Evolutionary conservation across 2,329 filamentous ascomycete species (phyloP).

Genomic region (Aspergillus puulaauensis): DNA sequence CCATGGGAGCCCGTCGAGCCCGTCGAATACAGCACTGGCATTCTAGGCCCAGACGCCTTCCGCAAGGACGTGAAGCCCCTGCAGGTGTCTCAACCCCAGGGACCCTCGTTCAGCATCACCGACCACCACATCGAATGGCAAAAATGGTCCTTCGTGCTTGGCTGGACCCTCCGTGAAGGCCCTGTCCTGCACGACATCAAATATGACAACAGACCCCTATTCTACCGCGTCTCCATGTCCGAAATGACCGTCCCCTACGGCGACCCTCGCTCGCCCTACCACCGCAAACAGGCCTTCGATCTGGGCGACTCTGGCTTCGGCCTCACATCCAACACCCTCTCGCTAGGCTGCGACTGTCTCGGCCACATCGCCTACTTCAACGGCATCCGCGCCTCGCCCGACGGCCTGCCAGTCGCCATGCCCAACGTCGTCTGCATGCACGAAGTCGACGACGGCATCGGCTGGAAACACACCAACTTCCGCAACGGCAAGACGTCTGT

Average conservation of each 20-base stretch:
- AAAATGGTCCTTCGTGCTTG: constrained; percentile 63
- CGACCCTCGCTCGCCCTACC: constrained; percentile 66
- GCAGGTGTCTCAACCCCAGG: constrained; percentile 61
- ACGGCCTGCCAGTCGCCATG: constrained; percentile 56
- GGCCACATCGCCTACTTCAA: constrained; percentile 69
- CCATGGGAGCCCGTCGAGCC: constrained; percentile 57
- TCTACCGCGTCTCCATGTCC: constrained; percentile 66
- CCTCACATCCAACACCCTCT: constrained; percentile 67
- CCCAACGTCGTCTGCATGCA: constrained; percentile 69
- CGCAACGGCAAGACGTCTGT: constrained; percentile 64
- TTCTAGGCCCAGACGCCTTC: constrained; percentile 60
- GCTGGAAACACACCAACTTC: constrained; percentile 74
- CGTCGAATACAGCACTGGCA: constrained; percentile 60
- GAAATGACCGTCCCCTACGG: constrained; percentile 62
- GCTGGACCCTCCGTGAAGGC: constrained; percentile 64
- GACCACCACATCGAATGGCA: constrained; percentile 64
- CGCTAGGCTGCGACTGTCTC: constrained; percentile 70
- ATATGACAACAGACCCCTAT: constrained; percentile 63
- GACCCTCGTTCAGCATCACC: constrained; percentile 60
- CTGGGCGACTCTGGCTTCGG: constrained; percentile 68
- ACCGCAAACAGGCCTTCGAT: constrained; percentile 71
- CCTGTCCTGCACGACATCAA: constrained; percentile 67
- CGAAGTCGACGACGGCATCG: constrained; percentile 69
- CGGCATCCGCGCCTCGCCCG: constrained; percentile 50
- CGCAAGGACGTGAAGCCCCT: constrained; percentile 64